These are phyloP conservation scores for Camellia japonica DNA, from an alignment of 148 eudicot species.

Conservation along the genomic window DNA sequence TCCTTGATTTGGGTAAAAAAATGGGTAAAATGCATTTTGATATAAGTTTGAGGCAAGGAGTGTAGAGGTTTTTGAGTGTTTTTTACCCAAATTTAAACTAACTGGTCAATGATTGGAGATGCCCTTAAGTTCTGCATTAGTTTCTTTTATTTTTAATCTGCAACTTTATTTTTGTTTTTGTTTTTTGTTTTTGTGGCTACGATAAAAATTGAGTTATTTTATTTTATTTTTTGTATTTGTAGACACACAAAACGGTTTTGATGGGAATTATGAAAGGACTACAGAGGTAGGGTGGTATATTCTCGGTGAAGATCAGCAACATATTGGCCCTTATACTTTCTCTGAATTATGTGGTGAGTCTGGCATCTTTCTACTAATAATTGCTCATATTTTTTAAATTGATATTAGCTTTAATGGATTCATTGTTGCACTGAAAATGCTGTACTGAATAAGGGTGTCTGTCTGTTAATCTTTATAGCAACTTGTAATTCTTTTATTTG, in stretches of 20 bases:
- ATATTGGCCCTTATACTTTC: constrained; percentile 76
- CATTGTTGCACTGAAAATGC: not conserved
- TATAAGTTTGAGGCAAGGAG: too few species aligned
- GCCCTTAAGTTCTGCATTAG: too few species aligned
- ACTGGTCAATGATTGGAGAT: too few species aligned
- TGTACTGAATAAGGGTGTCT: not conserved
- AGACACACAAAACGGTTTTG: constrained; percentile 6
- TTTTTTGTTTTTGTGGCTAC: too few species aligned
- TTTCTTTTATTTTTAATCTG: too few species aligned
- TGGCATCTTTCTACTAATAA: constrained; percentile 1
- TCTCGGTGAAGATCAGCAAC: constrained; percentile 65
- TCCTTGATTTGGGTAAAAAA: too few species aligned
- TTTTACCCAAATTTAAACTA: too few species aligned
- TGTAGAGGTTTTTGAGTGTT: too few species aligned
- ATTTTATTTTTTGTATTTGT: not conserved
- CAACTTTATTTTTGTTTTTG: too few species aligned
- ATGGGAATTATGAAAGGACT: constrained; percentile 10
- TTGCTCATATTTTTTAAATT: not conserved
- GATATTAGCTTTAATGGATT: not conserved
- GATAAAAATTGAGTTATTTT: too few species aligned
- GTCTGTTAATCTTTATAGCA: not conserved
- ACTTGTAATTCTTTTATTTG: not conserved
- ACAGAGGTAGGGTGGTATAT: constrained; percentile 81
- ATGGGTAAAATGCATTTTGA: too few species aligned
- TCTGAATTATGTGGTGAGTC: constrained; percentile 69